A percentile compares a stretch with the other conserved stretches of the same genome.
These are phyloP conservation scores for Astrothelium macrocarpum DNA, from an alignment of 495 filamentous ascomycete genomes.

Conservation along the genomic window DNA sequence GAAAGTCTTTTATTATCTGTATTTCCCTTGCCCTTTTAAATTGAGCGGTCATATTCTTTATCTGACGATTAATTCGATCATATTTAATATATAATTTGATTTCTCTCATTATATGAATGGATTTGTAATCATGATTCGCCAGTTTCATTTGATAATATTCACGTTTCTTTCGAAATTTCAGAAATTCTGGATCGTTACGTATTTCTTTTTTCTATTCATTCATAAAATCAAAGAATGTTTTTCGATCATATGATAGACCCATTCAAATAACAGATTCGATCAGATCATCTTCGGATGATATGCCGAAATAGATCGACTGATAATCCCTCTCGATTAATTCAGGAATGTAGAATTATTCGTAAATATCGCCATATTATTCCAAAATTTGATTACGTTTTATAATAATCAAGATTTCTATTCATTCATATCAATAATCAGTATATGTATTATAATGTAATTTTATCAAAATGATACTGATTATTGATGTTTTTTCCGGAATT, in stretches of 20 bases:
- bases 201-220: not conserved
- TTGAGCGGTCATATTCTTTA: not conserved
- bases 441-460: no score
- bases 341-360: not conserved
- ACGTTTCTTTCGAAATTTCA: not conserved
- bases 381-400: no score
- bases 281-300: not conserved
- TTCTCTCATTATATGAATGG: not conserved
- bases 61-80: not conserved
- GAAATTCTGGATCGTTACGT: not conserved
- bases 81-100: not conserved
- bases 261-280: not conserved
- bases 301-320: not conserved
- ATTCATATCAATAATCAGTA: no score
- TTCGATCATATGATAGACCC: not conserved
- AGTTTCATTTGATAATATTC: not conserved
- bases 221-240: not conserved
- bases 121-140: not conserved
- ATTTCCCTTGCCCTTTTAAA: not conserved
- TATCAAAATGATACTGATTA: no score
- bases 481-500: no score
- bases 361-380: not conserved
- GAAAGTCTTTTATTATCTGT: not conserved
- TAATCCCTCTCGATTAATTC: not conserved
- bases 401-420: no score